Conservation (phyloP, 345 rosid species). For the Salix dunnii region DNA sequence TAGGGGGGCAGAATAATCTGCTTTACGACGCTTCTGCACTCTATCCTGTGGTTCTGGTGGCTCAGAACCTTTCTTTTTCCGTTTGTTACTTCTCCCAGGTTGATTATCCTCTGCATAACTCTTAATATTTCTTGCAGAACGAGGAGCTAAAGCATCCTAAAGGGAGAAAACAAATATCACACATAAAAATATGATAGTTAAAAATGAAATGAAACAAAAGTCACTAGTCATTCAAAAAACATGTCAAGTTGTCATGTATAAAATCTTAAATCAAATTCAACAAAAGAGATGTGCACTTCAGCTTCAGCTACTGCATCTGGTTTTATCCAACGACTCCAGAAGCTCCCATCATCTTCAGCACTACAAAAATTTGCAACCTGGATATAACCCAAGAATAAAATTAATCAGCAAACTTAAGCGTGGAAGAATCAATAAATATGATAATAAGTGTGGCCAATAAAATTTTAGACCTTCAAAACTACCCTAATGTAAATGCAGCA, state of each 20-base stretch:
- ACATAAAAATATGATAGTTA: background rate
- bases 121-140: conserved; percentile 89
- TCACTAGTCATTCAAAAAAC: background rate
- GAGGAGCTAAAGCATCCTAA: conserved; percentile 91
- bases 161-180: conserved; percentile 10
- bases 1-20: conserved; percentile 57
- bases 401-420: background rate
- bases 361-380: conserved; percentile 92
- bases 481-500: background rate
- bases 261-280: background rate
- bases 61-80: conserved; percentile 83
- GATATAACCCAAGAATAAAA: conserved; percentile 18
- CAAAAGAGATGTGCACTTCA: conserved; percentile 51
- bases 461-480: background rate
- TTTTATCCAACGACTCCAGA: conserved; percentile 99
- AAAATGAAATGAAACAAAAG: background rate
- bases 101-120: conserved; percentile 86
- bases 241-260: background rate
- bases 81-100: conserved; percentile 68
- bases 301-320: conserved; percentile 87
- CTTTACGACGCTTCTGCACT: conserved; percentile 75
- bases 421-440: background rate
- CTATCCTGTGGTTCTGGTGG: conserved; percentile 59
- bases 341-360: conserved; percentile 92
- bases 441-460: too few species aligned